Conservation (phyloP, 495 filamentous ascomycete genomes). For the Aspergillus diversus region DNA sequence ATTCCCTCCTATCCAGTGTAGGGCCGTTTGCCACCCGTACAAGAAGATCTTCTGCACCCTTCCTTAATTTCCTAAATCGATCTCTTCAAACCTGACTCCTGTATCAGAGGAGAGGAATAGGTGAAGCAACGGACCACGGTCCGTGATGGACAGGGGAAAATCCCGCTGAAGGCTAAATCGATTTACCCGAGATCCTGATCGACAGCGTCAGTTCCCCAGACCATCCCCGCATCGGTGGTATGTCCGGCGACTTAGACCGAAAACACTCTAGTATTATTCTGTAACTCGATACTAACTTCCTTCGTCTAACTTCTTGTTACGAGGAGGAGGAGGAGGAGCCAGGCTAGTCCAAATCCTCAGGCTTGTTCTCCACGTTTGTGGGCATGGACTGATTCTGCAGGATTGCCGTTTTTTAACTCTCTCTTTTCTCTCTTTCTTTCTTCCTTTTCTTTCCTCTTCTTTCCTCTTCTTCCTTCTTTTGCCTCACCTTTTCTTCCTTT, state of each 20-base stretch:
- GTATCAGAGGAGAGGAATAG: too few species aligned
- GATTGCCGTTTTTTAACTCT: background rate
- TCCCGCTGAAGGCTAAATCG: conserved; percentile 10
- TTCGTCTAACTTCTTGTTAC: too few species aligned
- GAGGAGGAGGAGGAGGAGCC: too few species aligned
- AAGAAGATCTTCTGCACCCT: too few species aligned
- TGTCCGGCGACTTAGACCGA: conserved; percentile 12
- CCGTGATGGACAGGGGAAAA: conserved; percentile 29
- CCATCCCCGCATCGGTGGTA: conserved; percentile 26
- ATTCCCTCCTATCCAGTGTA: too few species aligned
- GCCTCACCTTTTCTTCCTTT: conserved; percentile 6
- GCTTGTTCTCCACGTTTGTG: conserved; percentile 1
- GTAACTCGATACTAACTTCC: background rate
- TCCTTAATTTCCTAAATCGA: too few species aligned
- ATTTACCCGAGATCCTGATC: conserved; percentile 15
- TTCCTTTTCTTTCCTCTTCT: conserved; percentile 8
- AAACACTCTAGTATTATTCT: conserved; percentile 2
- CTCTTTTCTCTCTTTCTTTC: conserved; percentile 15
- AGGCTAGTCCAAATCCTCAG: background rate
- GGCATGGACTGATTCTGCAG: background rate
- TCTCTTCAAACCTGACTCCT: too few species aligned
- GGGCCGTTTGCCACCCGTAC: too few species aligned
- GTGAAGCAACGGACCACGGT: conserved; percentile 15
- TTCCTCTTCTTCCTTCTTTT: background rate
- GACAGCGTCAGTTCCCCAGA: conserved; percentile 10